Conservation (phyloP, 176 grass and related monocot genomes). For the Eremochloa ophiuroides region DNA sequence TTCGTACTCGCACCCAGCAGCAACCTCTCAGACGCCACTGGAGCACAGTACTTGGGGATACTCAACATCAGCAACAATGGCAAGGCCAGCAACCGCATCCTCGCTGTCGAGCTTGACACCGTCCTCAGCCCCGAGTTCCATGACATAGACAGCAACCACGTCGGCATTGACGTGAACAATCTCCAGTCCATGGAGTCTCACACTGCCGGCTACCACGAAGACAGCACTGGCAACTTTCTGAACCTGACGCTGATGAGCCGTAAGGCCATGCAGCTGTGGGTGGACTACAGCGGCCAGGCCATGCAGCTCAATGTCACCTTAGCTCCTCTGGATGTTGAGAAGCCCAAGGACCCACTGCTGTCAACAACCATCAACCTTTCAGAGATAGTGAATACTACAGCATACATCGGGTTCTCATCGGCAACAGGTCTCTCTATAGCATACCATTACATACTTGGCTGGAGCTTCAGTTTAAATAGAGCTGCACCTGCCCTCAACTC, state of each 20-base stretch:
- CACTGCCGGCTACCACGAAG: constrained; percentile 38
- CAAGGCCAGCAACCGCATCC: constrained; percentile 30
- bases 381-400: not conserved
- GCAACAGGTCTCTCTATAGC: constrained; percentile 42
- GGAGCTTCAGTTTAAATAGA: constrained; percentile 44
- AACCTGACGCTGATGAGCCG: constrained; percentile 32
- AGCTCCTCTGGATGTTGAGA: constrained; percentile 22
- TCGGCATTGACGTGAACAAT: constrained; percentile 51
- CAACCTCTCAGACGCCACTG: constrained; percentile 12
- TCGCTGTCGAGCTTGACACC: constrained; percentile 63
- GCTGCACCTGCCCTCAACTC: constrained; percentile 36
- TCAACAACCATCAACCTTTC: constrained; percentile 32
- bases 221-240: not conserved
- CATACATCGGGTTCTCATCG: constrained; percentile 54
- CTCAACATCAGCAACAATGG: constrained; percentile 38
- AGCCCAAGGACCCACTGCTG: constrained; percentile 24
- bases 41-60: constrained; percentile 52
- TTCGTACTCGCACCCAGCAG: constrained; percentile 44
- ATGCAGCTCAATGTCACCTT: constrained; percentile 40
- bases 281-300: constrained; percentile 30
- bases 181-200: constrained; percentile 27
- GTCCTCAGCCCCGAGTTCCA: constrained; percentile 41
- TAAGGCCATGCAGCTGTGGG: constrained; percentile 46
- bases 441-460: constrained; percentile 42
- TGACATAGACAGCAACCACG: constrained; percentile 61